Conservation (phyloP, 331 rosid species). For the Phaseolus coccineus region DNA sequence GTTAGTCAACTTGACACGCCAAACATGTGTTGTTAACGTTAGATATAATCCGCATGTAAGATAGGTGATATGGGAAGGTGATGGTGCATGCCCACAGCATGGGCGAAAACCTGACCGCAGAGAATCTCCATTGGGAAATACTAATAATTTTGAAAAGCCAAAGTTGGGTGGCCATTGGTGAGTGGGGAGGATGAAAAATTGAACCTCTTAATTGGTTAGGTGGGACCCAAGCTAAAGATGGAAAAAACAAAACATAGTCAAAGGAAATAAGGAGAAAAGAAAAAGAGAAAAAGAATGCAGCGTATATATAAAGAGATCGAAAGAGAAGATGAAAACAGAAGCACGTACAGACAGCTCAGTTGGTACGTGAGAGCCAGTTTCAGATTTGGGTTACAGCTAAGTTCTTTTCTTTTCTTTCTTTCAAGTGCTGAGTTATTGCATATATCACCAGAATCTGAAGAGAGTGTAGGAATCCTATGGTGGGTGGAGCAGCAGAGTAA, state of each 20-base stretch:
- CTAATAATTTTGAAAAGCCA: background rate
- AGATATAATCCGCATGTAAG: background rate
- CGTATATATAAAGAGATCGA: conserved; percentile 27
- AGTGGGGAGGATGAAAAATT: conserved; percentile 37
- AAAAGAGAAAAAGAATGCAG: background rate
- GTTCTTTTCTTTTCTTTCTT: background rate
- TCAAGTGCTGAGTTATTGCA: background rate
- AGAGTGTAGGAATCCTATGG: conserved; percentile 10
- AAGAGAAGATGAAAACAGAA: background rate
- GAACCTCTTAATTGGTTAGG: background rate
- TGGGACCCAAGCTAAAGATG: conserved; percentile 26
- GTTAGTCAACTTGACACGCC: background rate
- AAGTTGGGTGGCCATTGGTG: conserved; percentile 23
- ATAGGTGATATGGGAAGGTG: background rate
- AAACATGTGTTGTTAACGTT: background rate
- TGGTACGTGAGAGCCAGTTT: background rate
- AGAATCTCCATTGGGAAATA: background rate
- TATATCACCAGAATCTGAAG: background rate
- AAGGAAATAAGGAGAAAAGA: background rate
- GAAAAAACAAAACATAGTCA: background rate
- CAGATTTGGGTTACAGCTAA: conserved; percentile 40
- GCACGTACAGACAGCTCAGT: conserved; percentile 38
- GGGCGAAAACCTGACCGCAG: background rate
- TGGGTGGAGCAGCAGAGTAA: conserved; percentile 28
- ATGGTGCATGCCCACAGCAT: background rate